Base-by-base conservation (phyloP, 371 early-diverging fungal genomes). In the Haplosporangium sp. region DNA sequence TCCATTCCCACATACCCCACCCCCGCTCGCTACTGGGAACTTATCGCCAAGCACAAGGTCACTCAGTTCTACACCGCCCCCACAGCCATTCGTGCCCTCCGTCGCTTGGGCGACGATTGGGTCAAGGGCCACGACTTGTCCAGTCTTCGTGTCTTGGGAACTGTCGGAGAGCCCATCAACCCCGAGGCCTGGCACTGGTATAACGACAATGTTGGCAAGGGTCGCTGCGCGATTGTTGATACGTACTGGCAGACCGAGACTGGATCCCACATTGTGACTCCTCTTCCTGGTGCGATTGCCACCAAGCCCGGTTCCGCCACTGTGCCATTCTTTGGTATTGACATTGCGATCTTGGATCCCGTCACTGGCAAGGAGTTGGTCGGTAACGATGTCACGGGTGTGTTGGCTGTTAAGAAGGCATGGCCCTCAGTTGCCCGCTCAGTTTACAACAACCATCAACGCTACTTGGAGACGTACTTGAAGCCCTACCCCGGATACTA, bases 41-140 rank as follows among this genome's bases (percentile, higher is more conserved):
- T 92, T 29, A 90, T 97, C 38, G 93, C 91, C 66, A 91, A 93
- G 55, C 94, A 95, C 86, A 92, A 89, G 76, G 86, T 98, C 69
- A 98, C 98, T 12, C 98, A 98, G 81, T 94, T 99, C 76, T 99
- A 99, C 84, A 99, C 99, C 37, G 99, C 99, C 0, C 99, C 99
- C 23, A 99, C 99, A 5, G 97, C 98, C 37, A 95, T 99, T 71
- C 93, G 99, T 64, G 95, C 97, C 8, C 87, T 99, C 56, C 92
- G 95, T 61, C 90, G 95, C 23, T 74, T 93, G 21, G 97, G 97
- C 51, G 93, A 98, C 69, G 86, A 91, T 40, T 89, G 89, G 87
- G 88, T 96, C 40, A 84, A 90, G 63, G 86, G 87, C 8, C 86
- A 90, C 79, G 90, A 93, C 63, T 86, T 98, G 55, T 86, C 89